These are phyloP conservation scores for Schizosaccharomyces lindneri DNA, from an alignment of 805 yeast genomes.

Conservation along the genomic window DNA sequence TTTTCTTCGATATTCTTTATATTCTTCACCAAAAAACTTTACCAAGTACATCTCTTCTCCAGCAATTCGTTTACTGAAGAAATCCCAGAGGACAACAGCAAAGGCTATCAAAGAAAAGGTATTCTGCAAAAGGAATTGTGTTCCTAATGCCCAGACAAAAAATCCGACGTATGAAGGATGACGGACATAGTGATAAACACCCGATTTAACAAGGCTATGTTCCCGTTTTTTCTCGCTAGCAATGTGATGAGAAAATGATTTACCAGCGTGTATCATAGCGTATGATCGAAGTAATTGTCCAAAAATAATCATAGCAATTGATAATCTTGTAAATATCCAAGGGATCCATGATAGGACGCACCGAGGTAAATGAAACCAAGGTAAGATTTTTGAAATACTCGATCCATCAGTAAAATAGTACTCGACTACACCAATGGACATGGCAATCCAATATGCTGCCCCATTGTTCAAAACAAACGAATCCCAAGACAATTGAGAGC, in stretches of 20 bases:
- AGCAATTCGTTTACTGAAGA: slow-evolving; percentile 41
- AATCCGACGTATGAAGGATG: slow-evolving; percentile 89
- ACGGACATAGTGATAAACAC: slow-evolving; percentile 40
- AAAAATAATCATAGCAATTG: slow-evolving; percentile 21
- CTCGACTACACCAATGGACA: slow-evolving; percentile 12
- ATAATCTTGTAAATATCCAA: slow-evolving; percentile 13
- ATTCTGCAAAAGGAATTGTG: slow-evolving; percentile 48
- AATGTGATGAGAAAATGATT: slow-evolving; percentile 63
- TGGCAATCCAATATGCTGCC: neutral
- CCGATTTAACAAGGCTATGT: slow-evolving; percentile 49
- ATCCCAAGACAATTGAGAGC: slow-evolving; percentile 8
- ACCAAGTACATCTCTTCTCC: slow-evolving; percentile 43
- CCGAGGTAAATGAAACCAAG: neutral
- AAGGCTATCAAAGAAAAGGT: slow-evolving; percentile 34
- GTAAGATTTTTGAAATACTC: slow-evolving; percentile 33
- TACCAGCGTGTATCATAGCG: slow-evolving; percentile 76
- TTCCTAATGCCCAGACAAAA: slow-evolving; percentile 80
- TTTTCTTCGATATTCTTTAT: slow-evolving; percentile 24
- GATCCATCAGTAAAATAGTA: slow-evolving; percentile 40
- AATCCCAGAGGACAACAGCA: slow-evolving; percentile 31
- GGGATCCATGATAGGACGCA: neutral
- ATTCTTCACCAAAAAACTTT: slow-evolving; percentile 47
- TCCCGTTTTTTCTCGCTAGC: slow-evolving; percentile 25
- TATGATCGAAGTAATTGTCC: slow-evolving; percentile 50
- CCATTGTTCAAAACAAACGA: slow-evolving; percentile 1